Base-by-base conservation (phyloP, 805 yeast species). In the Candida montana region DNA sequence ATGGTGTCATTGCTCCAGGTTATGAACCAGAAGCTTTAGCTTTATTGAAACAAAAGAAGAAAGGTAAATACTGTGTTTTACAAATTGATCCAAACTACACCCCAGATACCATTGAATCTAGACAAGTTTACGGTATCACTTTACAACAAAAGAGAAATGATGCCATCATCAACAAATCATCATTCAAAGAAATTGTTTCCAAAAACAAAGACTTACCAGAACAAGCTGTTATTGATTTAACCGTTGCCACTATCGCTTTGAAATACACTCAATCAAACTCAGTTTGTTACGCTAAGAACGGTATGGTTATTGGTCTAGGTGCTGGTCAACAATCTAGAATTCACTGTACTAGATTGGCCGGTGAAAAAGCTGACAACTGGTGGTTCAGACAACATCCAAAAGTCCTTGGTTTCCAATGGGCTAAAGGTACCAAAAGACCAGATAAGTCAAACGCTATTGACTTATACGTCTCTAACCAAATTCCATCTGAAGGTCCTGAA, bases 281-380 rank as follows among this genome's bases (percentile, higher is more conserved):
- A 33, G 99, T 93, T 40, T 89, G 96, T 70, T 93, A 90, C 67
- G 96, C 97, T 56, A 93, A 90, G 72, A 86, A 90, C 65, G 99
- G 99, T 74, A 93, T 93, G 99, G 95, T 93, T 47, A 80, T 93
- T 58, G 99, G 99, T 52, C 77, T 93, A 57, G 99, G 99, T 61
- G 99, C 99, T 46, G 99, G 99, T 53, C 99, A 93, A 75, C 99
- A 93, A 72, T 89, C 97, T 42, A 82, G 99, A 72, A 93, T 93
- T 61, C 99, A 93, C 74, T 93, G 99, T 73, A 93, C 99, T 37
- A 83, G 99, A 72, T 78, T 93, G 55, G 99, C 99, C 39, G 99
- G 99, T 64, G 99, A 93, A 62, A 93, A 93, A 75, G 96, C 98
- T 52, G 97, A 93, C 67, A 90, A 90, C 78, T 93, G 98, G 98